Percentiles rank a stretch among this genome's conserved stretches.
These are phyloP conservation scores for Phytopythium litorale DNA, from an alignment of 352 stramenopile genomes.

Conservation along the genomic window DNA sequence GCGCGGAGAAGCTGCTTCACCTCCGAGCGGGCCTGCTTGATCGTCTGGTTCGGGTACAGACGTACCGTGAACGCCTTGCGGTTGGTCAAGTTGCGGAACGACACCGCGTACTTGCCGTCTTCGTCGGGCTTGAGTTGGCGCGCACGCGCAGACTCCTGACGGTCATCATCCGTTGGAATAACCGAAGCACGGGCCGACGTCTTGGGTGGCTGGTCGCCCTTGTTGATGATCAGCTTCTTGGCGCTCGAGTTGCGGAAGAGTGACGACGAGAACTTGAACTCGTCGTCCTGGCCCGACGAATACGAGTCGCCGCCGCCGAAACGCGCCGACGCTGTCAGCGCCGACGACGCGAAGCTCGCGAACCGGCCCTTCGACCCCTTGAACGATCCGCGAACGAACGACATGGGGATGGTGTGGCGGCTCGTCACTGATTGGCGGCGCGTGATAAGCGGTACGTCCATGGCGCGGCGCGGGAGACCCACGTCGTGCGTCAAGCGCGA, in stretches of 20 bases:
- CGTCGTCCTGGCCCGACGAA: constrained; percentile 31
- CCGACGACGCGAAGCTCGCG: constrained; percentile 38
- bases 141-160: constrained; percentile 15
- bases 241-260: constrained; percentile 48
- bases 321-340: constrained; percentile 15
- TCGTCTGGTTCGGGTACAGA: constrained; percentile 40
- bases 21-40: constrained; percentile 53
- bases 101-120: constrained; percentile 53
- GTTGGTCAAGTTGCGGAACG: constrained; percentile 66
- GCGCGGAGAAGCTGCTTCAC: constrained; percentile 54
- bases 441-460: constrained; percentile 50
- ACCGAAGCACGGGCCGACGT: constrained; percentile 40
- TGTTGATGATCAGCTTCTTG: constrained; percentile 64
- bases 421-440: constrained; percentile 50
- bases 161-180: constrained; percentile 52
- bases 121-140: constrained; percentile 37
- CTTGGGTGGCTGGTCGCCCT: constrained; percentile 26
- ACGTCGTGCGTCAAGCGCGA: constrained; percentile 65
- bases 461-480: constrained; percentile 52
- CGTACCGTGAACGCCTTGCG: constrained; percentile 66
- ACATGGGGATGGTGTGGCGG: constrained; percentile 57
- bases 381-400: constrained; percentile 71
- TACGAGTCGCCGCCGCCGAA: constrained; percentile 15
- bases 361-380: constrained; percentile 69
- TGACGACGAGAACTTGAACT: constrained; percentile 65